Conservation (phyloP, 1,284 basidiomycete genomes). For the Fomitopsis pinicola region DNA sequence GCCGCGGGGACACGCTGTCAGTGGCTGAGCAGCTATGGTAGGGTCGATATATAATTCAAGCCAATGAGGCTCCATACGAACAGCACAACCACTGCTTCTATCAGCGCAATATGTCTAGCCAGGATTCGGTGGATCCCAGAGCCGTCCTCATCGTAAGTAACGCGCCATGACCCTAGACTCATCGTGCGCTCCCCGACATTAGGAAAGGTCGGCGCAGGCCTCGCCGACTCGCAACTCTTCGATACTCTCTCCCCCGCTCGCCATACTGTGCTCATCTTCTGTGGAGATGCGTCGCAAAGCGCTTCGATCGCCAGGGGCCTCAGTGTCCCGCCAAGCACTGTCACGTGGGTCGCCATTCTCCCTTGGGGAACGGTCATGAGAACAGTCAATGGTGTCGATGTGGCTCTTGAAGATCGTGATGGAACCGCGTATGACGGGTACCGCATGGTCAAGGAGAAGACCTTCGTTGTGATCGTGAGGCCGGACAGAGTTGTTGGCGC, state of each 20-base stretch:
- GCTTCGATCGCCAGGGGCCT: conserved; percentile 19
- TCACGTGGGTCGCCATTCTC: background rate
- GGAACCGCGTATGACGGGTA: conserved; percentile 21
- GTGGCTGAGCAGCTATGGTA: no score
- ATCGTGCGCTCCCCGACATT: background rate
- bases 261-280: no score
- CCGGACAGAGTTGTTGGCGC: conserved; percentile 37
- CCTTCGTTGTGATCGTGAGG: conserved; percentile 25
- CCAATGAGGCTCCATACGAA: no score
- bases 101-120: background rate
- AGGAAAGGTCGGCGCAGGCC: conserved; percentile 17
- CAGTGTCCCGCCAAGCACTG: conserved; percentile 15
- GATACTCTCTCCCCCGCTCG: conserved; percentile 15
- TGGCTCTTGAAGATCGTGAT: conserved; percentile 12
- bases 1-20: no score
- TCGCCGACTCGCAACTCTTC: conserved; percentile 16
- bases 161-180: background rate
- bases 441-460: conserved; percentile 7
- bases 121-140: background rate
- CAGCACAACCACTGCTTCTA: no score
- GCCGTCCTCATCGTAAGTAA: background rate
- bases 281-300: no score
- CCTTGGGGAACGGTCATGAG: conserved; percentile 23
- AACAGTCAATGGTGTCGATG: conserved; percentile 6
- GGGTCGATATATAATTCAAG: no score